Percentiles rank a stretch among this genome's conserved stretches.
Conservation (phyloP, 176 grass and related monocot genomes). For the Typha latifolia region DNA sequence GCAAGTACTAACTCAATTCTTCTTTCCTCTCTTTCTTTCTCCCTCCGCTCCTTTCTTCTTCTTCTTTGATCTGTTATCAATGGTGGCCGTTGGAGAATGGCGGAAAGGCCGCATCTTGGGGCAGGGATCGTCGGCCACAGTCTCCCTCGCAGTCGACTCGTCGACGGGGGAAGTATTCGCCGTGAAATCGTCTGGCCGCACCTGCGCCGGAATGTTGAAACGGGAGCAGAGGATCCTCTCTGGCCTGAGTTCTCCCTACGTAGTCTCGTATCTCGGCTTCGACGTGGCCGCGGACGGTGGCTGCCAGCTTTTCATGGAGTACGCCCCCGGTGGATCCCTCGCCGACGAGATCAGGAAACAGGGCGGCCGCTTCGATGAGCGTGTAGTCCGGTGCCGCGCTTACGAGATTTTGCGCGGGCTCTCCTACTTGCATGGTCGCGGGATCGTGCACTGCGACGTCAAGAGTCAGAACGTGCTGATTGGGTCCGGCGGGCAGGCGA, state of each 20-base stretch:
- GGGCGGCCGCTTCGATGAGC: conserved; percentile 42
- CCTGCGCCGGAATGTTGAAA: conserved; percentile 14
- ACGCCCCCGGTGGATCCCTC: conserved; percentile 65
- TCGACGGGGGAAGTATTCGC: conserved; percentile 56
- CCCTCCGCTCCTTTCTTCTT: not conserved
- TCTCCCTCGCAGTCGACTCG: conserved; percentile 33
- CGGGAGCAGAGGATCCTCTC: conserved; percentile 42
- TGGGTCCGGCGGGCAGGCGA: conserved; percentile 44
- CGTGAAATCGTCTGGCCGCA: conserved; percentile 37
- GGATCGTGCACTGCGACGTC: conserved; percentile 67
- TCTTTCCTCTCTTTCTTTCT: too few relatives aligned
- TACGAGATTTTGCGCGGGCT: conserved; percentile 46
- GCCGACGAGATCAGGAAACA: conserved; percentile 46
- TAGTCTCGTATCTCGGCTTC: conserved; percentile 57
- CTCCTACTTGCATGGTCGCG: conserved; percentile 45
- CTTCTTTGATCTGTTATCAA: not conserved
- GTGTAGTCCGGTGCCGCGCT: conserved; percentile 1
- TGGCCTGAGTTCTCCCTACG: conserved; percentile 34
- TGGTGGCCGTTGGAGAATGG: conserved; percentile 9
- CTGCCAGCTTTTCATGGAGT: conserved; percentile 57
- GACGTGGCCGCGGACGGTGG: not conserved
- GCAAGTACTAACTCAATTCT: too few relatives aligned
- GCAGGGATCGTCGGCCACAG: conserved; percentile 41
- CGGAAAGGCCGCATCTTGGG: conserved; percentile 12
- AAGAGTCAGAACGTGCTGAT: conserved; percentile 62